Conservation (phyloP, 208 protist species). For the Crithidia thermophila region DNA sequence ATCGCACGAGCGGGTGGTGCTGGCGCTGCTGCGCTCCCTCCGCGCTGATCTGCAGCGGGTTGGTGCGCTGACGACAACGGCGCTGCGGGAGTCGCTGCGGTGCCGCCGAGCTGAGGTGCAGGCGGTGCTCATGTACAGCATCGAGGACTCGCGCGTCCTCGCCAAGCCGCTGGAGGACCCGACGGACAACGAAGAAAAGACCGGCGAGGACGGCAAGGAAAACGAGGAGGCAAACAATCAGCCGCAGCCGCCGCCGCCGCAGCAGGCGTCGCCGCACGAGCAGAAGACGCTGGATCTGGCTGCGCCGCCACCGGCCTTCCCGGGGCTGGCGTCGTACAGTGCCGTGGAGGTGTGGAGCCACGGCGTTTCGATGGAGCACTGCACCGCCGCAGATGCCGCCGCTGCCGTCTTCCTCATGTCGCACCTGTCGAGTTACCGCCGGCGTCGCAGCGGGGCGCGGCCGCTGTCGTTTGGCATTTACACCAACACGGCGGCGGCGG, state of each 20-base stretch:
- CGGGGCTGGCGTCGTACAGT: slow-evolving; percentile 56
- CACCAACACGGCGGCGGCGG: slow-evolving; percentile 32
- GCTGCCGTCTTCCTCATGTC: slow-evolving; percentile 59
- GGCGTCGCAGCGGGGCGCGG: background rate
- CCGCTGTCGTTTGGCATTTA: slow-evolving; percentile 29
- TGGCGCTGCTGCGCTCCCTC: slow-evolving; percentile 49
- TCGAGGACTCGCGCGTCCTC: slow-evolving; percentile 29
- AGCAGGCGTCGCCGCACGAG: no score
- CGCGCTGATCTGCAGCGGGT: slow-evolving; percentile 51
- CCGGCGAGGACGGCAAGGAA: slow-evolving; percentile 18
- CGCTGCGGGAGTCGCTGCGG: slow-evolving; percentile 62
- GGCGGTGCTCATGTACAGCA: slow-evolving; percentile 48
- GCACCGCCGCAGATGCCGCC: slow-evolving; percentile 51
- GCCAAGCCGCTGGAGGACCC: slow-evolving; percentile 13
- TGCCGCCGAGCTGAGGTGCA: slow-evolving; percentile 53
- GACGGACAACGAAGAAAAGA: slow-evolving; percentile 21
- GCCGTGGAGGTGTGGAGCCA: slow-evolving; percentile 83
- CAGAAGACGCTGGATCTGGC: slow-evolving; percentile 17
- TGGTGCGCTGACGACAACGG: slow-evolving; percentile 43
- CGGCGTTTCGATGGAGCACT: slow-evolving; percentile 46
- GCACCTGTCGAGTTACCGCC: slow-evolving; percentile 43
- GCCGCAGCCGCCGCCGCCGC: no score
- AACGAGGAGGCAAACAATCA: slow-evolving; percentile 9
- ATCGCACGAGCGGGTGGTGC: slow-evolving; percentile 36
- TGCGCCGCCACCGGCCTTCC: slow-evolving; percentile 35